phyloP scores from a whole-genome alignment of 495 filamentous ascomycete species.

The Rostrohypoxylon terebratum region DNA sequence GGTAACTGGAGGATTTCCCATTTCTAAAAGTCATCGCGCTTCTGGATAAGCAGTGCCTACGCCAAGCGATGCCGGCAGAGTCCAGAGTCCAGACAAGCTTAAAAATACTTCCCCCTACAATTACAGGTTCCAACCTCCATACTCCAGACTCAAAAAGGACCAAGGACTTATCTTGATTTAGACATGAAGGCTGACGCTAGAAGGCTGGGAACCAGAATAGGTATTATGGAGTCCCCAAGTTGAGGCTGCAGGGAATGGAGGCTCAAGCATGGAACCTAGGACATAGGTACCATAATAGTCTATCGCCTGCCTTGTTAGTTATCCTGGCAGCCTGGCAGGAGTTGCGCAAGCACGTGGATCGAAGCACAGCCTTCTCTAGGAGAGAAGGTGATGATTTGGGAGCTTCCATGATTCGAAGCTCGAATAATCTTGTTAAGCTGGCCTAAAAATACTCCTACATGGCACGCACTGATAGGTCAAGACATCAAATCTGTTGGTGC shows the following conservation, averaged over 20 bases:
- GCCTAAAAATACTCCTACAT: not conserved
- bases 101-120: not conserved
- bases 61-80: not conserved
- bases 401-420: not conserved
- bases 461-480: not conserved
- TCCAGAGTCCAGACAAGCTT: not conserved
- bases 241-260: not conserved
- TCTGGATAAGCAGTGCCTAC: not conserved
- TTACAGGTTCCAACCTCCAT: not conserved
- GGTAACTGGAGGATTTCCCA: not conserved
- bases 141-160: not conserved
- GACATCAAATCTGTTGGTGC: not conserved
- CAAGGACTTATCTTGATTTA: slow-evolving; percentile 8
- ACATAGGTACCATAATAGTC: no score
- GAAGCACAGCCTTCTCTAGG: not conserved
- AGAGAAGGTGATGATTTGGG: not conserved
- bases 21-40: not conserved
- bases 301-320: not conserved
- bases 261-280: not conserved
- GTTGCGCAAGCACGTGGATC: not conserved
- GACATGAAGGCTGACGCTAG: not conserved
- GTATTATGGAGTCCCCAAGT: not conserved
- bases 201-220: not conserved
- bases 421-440: not conserved
- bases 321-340: not conserved